Conservation (phyloP, 1,139 yeast genomes). For the Torulaspora globosa region DNA sequence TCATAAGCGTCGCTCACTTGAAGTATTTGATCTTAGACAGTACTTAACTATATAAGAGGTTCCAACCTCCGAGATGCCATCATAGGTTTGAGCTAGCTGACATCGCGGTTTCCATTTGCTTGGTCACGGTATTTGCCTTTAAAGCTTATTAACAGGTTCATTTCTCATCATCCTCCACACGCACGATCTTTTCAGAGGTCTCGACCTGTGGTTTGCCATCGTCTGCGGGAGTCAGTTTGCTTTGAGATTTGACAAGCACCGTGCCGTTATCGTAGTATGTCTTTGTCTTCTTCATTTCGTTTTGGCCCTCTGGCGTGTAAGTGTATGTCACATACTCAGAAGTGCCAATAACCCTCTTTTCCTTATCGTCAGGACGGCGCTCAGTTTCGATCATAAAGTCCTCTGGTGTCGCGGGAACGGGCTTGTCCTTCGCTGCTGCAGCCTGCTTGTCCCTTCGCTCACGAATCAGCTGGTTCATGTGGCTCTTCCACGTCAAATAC, state of each 20-base stretch:
- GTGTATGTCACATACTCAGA: slow-evolving; percentile 46
- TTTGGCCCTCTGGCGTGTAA: slow-evolving; percentile 52
- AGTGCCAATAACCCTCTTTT: slow-evolving; percentile 48
- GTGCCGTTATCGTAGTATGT: slow-evolving; percentile 68
- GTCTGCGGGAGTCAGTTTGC: slow-evolving; percentile 41
- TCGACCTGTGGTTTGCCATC: slow-evolving; percentile 37
- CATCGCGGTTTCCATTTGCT: background rate
- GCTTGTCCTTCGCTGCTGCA: slow-evolving; percentile 18
- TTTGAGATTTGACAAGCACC: slow-evolving; percentile 39
- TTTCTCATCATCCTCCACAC: slow-evolving; percentile 16
- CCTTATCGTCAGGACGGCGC: slow-evolving; percentile 20
- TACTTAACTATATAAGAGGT: background rate
- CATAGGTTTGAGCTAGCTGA: background rate
- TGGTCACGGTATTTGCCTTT: background rate
- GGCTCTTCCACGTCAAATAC: slow-evolving; percentile 58
- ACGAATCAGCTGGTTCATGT: slow-evolving; percentile 46
- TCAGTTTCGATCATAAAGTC: slow-evolving; percentile 26
- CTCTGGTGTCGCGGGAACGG: slow-evolving; percentile 35
- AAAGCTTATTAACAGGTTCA: background rate
- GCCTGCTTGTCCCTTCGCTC: slow-evolving; percentile 29
- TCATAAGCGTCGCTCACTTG: background rate
- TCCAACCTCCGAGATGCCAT: background rate
- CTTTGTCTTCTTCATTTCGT: slow-evolving; percentile 49
- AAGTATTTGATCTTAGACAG: background rate
- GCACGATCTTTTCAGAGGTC: slow-evolving; percentile 23